phyloP scores from a whole-genome alignment of 805 yeast genomes.

The Cyberlindnera sargentensis region DNA sequence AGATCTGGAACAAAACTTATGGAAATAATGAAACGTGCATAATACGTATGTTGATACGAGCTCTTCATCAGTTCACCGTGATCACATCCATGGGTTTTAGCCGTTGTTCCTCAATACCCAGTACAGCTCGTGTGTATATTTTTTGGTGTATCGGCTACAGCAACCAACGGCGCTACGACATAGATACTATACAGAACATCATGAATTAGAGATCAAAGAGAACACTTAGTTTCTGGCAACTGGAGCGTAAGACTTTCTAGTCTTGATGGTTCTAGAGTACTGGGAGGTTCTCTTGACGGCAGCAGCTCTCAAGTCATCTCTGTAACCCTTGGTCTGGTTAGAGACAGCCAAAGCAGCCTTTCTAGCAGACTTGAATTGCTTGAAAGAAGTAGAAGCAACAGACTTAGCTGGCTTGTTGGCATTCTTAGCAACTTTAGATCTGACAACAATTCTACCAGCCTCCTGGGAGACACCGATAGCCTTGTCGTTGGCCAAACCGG shows the following conservation, averaged over 20 bases:
- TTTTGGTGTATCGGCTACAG: too few relatives aligned
- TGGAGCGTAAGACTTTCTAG: conserved; percentile 29
- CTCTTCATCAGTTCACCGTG: too few relatives aligned
- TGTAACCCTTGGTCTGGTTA: conserved; percentile 39
- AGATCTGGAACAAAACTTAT: too few relatives aligned
- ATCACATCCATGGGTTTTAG: too few relatives aligned
- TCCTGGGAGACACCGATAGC: conserved; percentile 38
- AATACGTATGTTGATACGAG: too few relatives aligned
- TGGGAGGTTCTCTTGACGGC: conserved; percentile 43
- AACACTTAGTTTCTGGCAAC: conserved; percentile 15
- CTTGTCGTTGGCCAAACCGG: conserved; percentile 43
- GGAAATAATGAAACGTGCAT: too few relatives aligned
- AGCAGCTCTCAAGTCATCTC: conserved; percentile 40
- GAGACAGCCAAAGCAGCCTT: conserved; percentile 38
- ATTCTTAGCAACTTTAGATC: conserved; percentile 38
- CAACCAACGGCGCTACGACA: neutral
- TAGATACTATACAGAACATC: conserved; percentile 1
- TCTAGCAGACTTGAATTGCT: conserved; percentile 36
- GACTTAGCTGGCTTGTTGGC: conserved; percentile 41
- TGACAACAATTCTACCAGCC: conserved; percentile 33
- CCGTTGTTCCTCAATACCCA: too few relatives aligned
- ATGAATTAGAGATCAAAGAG: conserved; percentile 1
- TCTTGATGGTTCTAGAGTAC: conserved; percentile 31
- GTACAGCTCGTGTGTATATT: too few relatives aligned
- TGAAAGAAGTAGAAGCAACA: conserved; percentile 31